A percentile compares a stretch with the other conserved stretches of the same genome.
These are phyloP conservation scores for Ustilago esculenta DNA, from an alignment of 1,284 basidiomycete genomes.

Conservation along the genomic window DNA sequence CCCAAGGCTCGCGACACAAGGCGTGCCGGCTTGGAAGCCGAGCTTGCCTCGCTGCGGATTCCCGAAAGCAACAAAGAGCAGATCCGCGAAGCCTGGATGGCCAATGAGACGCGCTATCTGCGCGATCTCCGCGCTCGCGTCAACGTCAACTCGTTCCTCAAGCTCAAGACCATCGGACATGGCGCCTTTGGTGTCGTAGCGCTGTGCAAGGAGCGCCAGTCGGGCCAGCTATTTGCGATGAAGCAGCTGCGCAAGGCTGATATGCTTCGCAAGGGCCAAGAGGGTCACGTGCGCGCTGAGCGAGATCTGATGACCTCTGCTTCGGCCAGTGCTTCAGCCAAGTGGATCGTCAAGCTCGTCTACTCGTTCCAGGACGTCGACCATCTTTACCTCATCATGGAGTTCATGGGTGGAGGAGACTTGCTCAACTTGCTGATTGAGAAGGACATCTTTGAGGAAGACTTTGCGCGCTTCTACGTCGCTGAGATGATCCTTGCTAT, in stretches of 20 bases:
- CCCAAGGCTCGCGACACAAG: constrained; percentile 85
- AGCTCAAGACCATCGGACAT: constrained; percentile 93
- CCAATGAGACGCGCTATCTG: constrained; percentile 88
- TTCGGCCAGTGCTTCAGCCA: constrained; percentile 52
- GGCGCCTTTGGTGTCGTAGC: constrained; percentile 98
- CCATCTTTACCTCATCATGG: constrained; percentile 84
- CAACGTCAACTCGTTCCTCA: constrained; percentile 83
- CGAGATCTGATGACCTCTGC: constrained; percentile 85
- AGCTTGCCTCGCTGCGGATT: constrained; percentile 80
- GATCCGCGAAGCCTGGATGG: constrained; percentile 79
- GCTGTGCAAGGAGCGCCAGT: constrained; percentile 82
- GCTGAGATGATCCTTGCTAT: constrained; percentile 98
- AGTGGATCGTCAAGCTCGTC: constrained; percentile 89
- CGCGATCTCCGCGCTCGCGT: constrained; percentile 84
- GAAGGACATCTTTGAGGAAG: constrained; percentile 89
- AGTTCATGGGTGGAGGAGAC: constrained; percentile 96
- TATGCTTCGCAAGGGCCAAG: constrained; percentile 97
- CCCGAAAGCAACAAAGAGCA: constrained; percentile 77
- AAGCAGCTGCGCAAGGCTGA: constrained; percentile 95
- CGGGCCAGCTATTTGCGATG: constrained; percentile 89
- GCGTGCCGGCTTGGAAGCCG: constrained; percentile 83
- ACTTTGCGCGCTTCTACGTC: constrained; percentile 92
- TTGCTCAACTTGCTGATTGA: constrained; percentile 93
- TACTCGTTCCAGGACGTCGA: constrained; percentile 78
- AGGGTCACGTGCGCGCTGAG: constrained; percentile 92